Conservation (phyloP, 371 early-diverging fungal species). For the Mortierella polycephala region DNA sequence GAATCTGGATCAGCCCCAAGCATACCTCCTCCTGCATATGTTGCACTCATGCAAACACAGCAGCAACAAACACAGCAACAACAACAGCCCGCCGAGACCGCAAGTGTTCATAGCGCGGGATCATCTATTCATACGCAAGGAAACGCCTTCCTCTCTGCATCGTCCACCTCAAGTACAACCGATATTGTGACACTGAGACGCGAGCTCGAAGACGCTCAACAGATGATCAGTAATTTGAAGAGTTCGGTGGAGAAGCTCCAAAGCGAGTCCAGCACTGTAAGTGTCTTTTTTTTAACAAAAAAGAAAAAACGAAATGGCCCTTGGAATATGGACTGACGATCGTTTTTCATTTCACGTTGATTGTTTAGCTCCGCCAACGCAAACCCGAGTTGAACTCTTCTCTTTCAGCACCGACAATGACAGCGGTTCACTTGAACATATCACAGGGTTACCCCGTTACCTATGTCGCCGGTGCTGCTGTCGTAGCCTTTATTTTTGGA, state of each 20-base stretch:
- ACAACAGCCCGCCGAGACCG: neutral
- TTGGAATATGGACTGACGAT: neutral
- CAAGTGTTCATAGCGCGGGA: neutral
- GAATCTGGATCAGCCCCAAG: neutral
- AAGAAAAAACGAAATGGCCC: neutral
- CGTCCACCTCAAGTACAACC: slow-evolving; percentile 3
- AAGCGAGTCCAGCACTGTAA: slow-evolving; percentile 37
- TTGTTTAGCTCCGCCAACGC: slow-evolving; percentile 35
- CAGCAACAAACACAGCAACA: no score
- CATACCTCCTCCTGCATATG: no score
- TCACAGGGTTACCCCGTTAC: slow-evolving; percentile 64
- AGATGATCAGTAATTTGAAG: slow-evolving; percentile 29
- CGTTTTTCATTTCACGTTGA: neutral
- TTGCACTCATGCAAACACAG: no score
- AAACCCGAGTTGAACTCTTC: slow-evolving; percentile 14
- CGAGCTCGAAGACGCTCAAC: slow-evolving; percentile 30
- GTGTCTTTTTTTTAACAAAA: neutral
- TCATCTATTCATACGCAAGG: slow-evolving; percentile 13
- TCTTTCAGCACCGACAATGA: slow-evolving; percentile 37
- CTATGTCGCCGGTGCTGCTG: slow-evolving; percentile 57
- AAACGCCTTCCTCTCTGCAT: neutral
- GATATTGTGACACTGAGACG: slow-evolving; percentile 30
- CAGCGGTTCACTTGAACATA: slow-evolving; percentile 59
- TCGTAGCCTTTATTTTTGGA: slow-evolving; percentile 58
- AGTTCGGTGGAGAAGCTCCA: slow-evolving; percentile 31